phyloP scores from a whole-genome alignment of 83 land plant genomes.

The Thuja plicata region DNA sequence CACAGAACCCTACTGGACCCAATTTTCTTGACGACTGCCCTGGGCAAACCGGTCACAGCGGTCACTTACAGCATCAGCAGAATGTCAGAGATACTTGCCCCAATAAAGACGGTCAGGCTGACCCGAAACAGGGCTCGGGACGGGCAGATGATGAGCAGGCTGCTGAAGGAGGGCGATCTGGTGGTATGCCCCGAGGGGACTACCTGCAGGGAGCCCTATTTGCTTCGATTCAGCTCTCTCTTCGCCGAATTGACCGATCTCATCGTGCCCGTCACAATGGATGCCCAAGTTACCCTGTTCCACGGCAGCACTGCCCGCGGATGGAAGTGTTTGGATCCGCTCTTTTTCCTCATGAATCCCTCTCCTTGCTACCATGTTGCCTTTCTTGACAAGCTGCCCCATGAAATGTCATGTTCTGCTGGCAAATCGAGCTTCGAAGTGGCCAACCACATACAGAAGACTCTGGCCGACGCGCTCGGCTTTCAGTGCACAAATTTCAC shows the following conservation, averaged over 20 bases:
- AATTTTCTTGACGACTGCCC: conserved; percentile 34
- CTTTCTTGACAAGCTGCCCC: conserved; percentile 45
- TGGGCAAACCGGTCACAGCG: conserved; percentile 45
- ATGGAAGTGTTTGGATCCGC: conserved; percentile 26
- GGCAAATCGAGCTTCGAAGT: conserved; percentile 50
- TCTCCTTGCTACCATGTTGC: conserved; percentile 31
- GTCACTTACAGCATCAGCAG: conserved; percentile 76
- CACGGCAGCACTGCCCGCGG: conserved; percentile 27
- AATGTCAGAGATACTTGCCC: conserved; percentile 56
- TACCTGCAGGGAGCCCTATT: conserved; percentile 65
- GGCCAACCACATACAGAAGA: conserved; percentile 51
- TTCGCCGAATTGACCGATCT: conserved; percentile 23
- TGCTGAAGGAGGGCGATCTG: conserved; percentile 61
- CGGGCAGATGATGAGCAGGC: conserved; percentile 38
- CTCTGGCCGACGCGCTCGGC: conserved; percentile 49
- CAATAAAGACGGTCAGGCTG: conserved; percentile 57
- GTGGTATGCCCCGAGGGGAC: conserved; percentile 84
- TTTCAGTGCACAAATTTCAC: conserved; percentile 65
- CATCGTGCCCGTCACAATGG: conserved; percentile 25
- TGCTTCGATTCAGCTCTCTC: conserved; percentile 33
- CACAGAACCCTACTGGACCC: conserved; percentile 79
- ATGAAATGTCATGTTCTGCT: conserved; percentile 31
- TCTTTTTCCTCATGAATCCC: conserved; percentile 56
- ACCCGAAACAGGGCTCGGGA: conserved; percentile 53
- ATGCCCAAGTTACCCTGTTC: conserved; percentile 13